Conservation (phyloP, 306 rosid genomes). For the Sicyos edulis region DNA sequence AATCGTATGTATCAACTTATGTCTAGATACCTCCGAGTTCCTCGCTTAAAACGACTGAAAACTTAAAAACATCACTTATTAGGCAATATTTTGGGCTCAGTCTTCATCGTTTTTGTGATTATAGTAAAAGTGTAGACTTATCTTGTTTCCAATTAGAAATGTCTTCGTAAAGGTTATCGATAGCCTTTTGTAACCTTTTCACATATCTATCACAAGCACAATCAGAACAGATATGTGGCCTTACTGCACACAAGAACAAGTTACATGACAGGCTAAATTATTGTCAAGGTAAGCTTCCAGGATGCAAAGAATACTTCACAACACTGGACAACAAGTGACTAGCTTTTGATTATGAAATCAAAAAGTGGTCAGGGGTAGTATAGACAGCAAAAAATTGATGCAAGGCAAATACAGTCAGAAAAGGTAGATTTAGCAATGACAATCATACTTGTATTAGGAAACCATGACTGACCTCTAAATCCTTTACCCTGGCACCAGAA, state of each 20-base stretch:
- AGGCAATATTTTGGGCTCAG: too few species aligned
- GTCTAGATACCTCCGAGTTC: background rate
- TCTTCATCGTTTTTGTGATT: too few species aligned
- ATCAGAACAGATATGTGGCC: background rate
- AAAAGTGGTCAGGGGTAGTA: background rate
- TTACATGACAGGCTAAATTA: background rate
- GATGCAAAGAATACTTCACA: background rate
- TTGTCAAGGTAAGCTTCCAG: background rate
- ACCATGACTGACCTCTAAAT: slow-evolving; percentile 38
- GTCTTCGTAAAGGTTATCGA: too few species aligned
- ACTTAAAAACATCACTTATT: background rate
- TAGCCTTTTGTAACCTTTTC: too few species aligned
- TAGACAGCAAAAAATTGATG: slow-evolving; percentile 1
- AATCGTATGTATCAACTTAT: background rate
- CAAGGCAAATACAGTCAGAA: slow-evolving; percentile 1
- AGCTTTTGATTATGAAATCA: slow-evolving; percentile 2
- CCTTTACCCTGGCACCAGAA: slow-evolving; percentile 77
- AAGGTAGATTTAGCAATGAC: background rate
- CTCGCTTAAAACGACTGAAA: background rate
- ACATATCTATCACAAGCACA: background rate
- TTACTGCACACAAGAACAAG: background rate
- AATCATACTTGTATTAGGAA: slow-evolving; percentile 12
- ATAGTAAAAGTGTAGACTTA: too few species aligned
- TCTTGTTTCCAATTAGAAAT: too few species aligned
- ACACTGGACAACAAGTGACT: background rate